Evolutionary conservation across 306 rosid genomes (phyloP).

Genomic region (Hippophae rhamnoides): DNA sequence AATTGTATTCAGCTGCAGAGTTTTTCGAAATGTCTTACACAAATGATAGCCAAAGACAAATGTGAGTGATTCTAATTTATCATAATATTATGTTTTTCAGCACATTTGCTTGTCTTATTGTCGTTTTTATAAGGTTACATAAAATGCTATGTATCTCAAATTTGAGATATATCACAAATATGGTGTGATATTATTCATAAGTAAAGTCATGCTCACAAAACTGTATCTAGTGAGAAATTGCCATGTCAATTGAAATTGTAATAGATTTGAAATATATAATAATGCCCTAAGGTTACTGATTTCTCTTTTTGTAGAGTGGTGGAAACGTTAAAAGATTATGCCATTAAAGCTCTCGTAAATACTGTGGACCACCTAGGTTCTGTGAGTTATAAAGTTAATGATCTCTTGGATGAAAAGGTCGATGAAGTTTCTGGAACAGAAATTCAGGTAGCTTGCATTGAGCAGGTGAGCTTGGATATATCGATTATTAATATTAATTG

Average conservation of each 20-base stretch:
- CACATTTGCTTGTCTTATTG: neutral
- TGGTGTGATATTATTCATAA: too few species aligned
- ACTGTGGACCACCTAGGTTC: slow-evolving; percentile 99
- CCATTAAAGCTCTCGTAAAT: slow-evolving; percentile 91
- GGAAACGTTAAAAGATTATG: slow-evolving; percentile 91
- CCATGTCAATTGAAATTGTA: too few species aligned
- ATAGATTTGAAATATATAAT: too few species aligned
- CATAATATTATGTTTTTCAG: neutral
- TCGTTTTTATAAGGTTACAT: neutral
- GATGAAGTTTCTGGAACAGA: slow-evolving; percentile 88
- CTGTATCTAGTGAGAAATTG: too few species aligned
- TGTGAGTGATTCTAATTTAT: slow-evolving; percentile 42
- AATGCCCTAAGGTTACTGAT: neutral
- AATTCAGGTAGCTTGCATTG: slow-evolving; percentile 78
- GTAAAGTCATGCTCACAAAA: too few species aligned
- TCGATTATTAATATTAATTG: neutral
- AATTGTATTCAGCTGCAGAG: slow-evolving; percentile 94
- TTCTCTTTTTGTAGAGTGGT: slow-evolving; percentile 50
- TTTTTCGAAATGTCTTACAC: slow-evolving; percentile 89
- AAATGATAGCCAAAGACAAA: slow-evolving; percentile 90
- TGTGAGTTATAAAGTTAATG: slow-evolving; percentile 82
- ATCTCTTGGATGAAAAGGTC: slow-evolving; percentile 88
- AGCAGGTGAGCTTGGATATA: slow-evolving; percentile 51
- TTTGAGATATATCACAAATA: too few species aligned
- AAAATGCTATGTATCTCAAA: too few species aligned